Evolutionary conservation across 176 grass and related monocot genomes (phyloP).

Genomic region (Cenchrus purpureus): DNA sequence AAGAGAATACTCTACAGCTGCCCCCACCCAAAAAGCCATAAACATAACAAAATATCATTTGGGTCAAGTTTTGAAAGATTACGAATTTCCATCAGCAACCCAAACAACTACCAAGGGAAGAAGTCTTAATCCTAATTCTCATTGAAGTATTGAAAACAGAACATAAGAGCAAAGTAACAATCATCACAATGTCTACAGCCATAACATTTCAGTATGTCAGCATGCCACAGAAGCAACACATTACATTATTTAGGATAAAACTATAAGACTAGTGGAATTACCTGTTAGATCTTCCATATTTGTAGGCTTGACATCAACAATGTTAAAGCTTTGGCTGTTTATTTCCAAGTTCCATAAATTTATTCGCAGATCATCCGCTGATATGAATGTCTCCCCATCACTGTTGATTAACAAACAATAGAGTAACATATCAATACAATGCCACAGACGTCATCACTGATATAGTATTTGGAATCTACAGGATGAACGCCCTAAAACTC

Average conservation of each 20-base stretch:
- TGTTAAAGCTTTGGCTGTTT: conserved; percentile 96
- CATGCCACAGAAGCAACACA: conserved; percentile 4
- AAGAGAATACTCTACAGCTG: neutral
- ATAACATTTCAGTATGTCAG: conserved; percentile 7
- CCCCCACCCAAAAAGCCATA: neutral
- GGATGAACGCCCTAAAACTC: neutral
- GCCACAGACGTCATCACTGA: conserved; percentile 7
- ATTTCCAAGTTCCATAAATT: conserved; percentile 97
- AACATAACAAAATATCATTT: too few species aligned
- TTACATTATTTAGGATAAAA: conserved; percentile 2
- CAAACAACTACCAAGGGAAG: neutral
- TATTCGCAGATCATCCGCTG: conserved; percentile 94
- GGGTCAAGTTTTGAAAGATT: neutral
- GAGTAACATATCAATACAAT: conserved; percentile 38
- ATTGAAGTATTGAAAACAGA: neutral
- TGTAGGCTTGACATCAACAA: conserved; percentile 95
- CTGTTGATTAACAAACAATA: conserved; percentile 54
- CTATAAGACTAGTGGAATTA: conserved; percentile 35
- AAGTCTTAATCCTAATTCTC: conserved; percentile 18
- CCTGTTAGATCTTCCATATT: conserved; percentile 98
- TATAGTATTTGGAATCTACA: conserved; percentile 15
- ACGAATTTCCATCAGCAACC: neutral
- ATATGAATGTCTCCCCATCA: conserved; percentile 97
- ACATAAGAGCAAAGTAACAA: neutral
- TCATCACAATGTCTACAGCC: neutral